Evolutionary conservation across 805 yeast genomes (phyloP).

Genomic region (Ascoidea rubescens): DNA sequence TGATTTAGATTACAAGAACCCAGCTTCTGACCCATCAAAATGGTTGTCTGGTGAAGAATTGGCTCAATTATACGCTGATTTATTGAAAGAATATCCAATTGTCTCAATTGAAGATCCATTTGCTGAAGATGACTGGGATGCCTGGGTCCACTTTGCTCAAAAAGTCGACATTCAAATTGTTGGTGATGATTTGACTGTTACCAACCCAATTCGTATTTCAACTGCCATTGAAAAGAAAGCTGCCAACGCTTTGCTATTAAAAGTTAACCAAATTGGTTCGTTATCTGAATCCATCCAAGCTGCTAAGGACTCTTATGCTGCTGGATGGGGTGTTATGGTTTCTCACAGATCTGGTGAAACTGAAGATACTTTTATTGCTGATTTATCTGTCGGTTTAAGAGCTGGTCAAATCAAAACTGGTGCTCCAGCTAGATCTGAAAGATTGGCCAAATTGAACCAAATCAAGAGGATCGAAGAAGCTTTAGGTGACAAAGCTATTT

Average conservation of each 20-base stretch:
- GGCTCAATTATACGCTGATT: constrained; percentile 68
- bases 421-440: constrained; percentile 99
- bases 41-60: constrained; percentile 85
- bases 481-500: constrained; percentile 93
- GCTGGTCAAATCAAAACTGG: constrained; percentile 99
- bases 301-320: constrained; percentile 87
- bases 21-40: constrained; percentile 77
- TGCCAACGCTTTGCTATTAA: constrained; percentile 86
- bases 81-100: constrained; percentile 88
- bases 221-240: constrained; percentile 95
- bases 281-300: constrained; percentile 93
- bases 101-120: constrained; percentile 98
- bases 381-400: constrained; percentile 94
- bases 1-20: constrained; percentile 98
- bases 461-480: constrained; percentile 97
- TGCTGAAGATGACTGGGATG: constrained; percentile 99
- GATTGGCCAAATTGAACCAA: constrained; percentile 98
- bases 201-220: constrained; percentile 90
- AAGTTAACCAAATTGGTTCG: constrained; percentile 99
- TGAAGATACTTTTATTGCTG: constrained; percentile 97
- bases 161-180: constrained; percentile 77
- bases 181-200: constrained; percentile 97
- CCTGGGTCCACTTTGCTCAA: constrained; percentile 84
- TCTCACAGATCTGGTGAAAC: constrained; percentile 99
- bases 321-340: constrained; percentile 99